These are phyloP conservation scores for Cladorrhinum samala DNA, from an alignment of 495 filamentous ascomycete genomes.

Conservation along the genomic window DNA sequence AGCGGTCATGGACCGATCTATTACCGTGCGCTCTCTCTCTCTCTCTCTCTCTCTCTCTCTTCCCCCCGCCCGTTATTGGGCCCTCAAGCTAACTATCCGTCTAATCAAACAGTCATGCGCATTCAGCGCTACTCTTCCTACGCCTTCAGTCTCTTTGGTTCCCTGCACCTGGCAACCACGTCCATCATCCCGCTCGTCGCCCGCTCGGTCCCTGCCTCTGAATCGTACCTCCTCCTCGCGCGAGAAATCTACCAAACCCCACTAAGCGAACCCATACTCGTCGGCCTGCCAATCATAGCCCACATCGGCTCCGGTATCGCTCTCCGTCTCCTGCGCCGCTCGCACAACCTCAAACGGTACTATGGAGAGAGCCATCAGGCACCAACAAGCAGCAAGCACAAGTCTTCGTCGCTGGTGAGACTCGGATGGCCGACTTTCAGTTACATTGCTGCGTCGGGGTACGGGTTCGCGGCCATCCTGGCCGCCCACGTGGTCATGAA, in stretches of 20 bases:
- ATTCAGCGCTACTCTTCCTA: constrained; percentile 85
- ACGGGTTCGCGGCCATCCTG: constrained; percentile 55
- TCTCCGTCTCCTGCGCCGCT: constrained; percentile 66
- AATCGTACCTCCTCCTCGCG: constrained; percentile 63
- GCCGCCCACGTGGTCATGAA: constrained; percentile 66
- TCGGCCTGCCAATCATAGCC: constrained; percentile 51
- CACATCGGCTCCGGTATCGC: constrained; percentile 63
- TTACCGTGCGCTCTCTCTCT: constrained; percentile 46
- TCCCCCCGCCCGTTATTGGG: constrained; percentile 8
- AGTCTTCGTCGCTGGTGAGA: constrained; percentile 25
- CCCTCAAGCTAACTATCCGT: constrained; percentile 1
- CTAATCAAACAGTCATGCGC: constrained; percentile 54
- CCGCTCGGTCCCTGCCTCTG: constrained; percentile 46
- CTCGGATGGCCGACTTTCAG: constrained; percentile 63
- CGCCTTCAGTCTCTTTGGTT: constrained; percentile 70
- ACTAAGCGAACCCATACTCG: constrained; percentile 56
- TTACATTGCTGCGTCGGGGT: constrained; percentile 61
- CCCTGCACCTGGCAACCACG: constrained; percentile 75
- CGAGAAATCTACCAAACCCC: constrained; percentile 75
- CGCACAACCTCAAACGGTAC: constrained; percentile 61
- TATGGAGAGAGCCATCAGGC: constrained; percentile 40
- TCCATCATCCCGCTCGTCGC: constrained; percentile 63
- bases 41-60: constrained; percentile 11
- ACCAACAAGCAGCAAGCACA: constrained; percentile 11
- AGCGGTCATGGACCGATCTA: constrained; percentile 54